phyloP scores from a whole-genome alignment of 1,284 basidiomycete species.

The Trichosporon ovoides region DNA sequence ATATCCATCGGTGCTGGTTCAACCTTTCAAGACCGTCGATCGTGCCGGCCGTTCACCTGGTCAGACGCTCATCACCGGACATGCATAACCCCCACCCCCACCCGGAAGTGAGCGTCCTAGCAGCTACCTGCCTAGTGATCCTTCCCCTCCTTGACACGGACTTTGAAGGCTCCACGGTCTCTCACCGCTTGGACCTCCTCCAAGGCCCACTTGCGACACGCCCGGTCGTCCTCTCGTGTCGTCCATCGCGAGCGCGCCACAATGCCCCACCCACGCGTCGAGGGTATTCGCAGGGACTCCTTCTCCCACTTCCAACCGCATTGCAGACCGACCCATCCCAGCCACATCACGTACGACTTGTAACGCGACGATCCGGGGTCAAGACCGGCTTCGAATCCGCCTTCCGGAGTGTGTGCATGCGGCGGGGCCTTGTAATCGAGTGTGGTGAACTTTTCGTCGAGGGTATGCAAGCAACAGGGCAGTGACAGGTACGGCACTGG shows the following conservation, averaged over 20 bases:
- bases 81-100: background rate
- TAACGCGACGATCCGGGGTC: conserved; percentile 62
- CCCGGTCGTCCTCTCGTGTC: conserved; percentile 19
- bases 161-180: conserved; percentile 36
- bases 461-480: conserved; percentile 68
- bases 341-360: conserved; percentile 74
- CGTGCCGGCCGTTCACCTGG: too few species aligned
- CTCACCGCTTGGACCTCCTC: conserved; percentile 38
- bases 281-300: conserved; percentile 81
- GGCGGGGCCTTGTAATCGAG: conserved; percentile 48
- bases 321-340: conserved; percentile 61
- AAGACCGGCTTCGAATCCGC: conserved; percentile 47
- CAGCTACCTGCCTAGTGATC: conserved; percentile 23
- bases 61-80: too few species aligned
- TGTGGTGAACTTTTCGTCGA: conserved; percentile 42
- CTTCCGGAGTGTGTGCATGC: conserved; percentile 31
- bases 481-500: conserved; percentile 79
- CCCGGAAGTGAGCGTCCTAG: too few species aligned
- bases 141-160: conserved; percentile 45
- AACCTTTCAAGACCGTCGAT: too few species aligned
- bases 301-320: conserved; percentile 83
- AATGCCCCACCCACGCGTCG: conserved; percentile 34
- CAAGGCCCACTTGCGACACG: conserved; percentile 40
- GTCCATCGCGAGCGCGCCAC: conserved; percentile 35
- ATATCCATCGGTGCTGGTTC: too few species aligned